Evolutionary conservation across 2,329 filamentous ascomycete species (phyloP), one percentile per base, ranked within the genome.

Genomic region (Polytolypa hystricis): DNA sequence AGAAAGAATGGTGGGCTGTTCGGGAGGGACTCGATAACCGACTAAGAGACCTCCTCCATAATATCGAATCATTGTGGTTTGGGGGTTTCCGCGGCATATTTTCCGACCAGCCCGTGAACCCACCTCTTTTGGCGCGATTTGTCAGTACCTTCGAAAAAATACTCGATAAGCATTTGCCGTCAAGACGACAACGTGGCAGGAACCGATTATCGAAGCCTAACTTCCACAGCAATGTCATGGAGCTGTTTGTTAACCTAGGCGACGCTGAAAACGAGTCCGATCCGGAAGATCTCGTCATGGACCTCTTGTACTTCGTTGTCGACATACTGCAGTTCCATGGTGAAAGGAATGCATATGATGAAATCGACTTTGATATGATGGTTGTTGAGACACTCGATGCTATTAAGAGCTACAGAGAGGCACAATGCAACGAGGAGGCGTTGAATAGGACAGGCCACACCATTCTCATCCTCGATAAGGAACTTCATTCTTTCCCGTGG

Each of bases 271-370:
- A 73, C 5, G 73, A 78, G 2, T 74, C 78, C 40, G 85, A 94
- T 43, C 71, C 93, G 15, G 89, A 96, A 44, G 89, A 96, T 51
- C 77, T 81, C 0, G 65, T 98, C n/a, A 85, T 81, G 47, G 91
- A 98, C 55, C 66, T 98, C 18, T 72, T 98, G 3, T 96, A 95
- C 61, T 96, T 96, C 54, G 83, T 96, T 1, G 80, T 98, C 4
- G 91, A 98, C 51, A 87, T 96, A 35, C 69, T 98, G 2, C 91
- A 96, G 55, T 96, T 98, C 58, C 84, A 94, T 48, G 91, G 91
- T 11, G 93, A 98, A 61, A 75, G 79, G 32, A 98, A 96, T 54
- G 91, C 93, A 0, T 95, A 95, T 59, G 91, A 98, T 49, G 91
- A 98, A 62, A 84, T 98, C 44, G 89, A 96, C 58, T 93, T 96